phyloP scores from a whole-genome alignment of 345 rosid genomes.

The Kandelia obovata region DNA sequence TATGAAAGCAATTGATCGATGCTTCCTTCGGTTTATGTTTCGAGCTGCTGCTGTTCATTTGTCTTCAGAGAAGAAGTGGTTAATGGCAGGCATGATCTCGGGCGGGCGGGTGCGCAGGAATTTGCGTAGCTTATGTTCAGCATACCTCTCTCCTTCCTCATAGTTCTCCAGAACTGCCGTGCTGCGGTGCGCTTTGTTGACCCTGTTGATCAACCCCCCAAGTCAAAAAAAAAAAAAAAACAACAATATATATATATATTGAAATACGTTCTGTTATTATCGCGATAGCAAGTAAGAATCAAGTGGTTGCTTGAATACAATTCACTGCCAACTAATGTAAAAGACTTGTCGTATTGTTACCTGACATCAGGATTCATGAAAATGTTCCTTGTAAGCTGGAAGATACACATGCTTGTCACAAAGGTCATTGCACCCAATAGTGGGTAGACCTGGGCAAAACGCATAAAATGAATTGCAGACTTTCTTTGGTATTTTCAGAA shows the following conservation, averaged over 20 bases:
- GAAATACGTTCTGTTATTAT: no score
- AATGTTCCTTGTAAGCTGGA: conserved; percentile 62
- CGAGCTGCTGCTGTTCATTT: no score
- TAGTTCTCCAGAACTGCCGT: conserved; percentile 52
- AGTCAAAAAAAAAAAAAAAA: no score
- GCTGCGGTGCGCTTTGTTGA: conserved; percentile 41
- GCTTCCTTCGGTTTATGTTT: no score
- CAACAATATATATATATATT: no score
- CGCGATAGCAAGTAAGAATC: no score
- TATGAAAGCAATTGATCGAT: no score
- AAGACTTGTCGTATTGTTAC: conserved; percentile 6
- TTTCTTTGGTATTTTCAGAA: no score
- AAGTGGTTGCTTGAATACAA: no score
- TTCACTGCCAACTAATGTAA: no score
- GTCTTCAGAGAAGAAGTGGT: conserved; percentile 51
- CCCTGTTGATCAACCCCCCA: conserved; percentile 24
- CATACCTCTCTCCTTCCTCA: conserved; percentile 60
- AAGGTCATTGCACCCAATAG: conserved; percentile 65
- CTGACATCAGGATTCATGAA: conserved; percentile 63
- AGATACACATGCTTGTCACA: conserved; percentile 53
- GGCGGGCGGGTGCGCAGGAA: conserved; percentile 61
- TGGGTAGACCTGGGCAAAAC: conserved; percentile 52
- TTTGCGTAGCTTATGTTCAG: conserved; percentile 56
- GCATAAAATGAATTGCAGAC: background rate
- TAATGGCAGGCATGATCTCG: conserved; percentile 66